A percentile compares a stretch with the other conserved stretches of the same genome.
These are phyloP conservation scores for Aspergillus fructus DNA, from an alignment of 2,329 filamentous ascomycete species.

Conservation along the genomic window DNA sequence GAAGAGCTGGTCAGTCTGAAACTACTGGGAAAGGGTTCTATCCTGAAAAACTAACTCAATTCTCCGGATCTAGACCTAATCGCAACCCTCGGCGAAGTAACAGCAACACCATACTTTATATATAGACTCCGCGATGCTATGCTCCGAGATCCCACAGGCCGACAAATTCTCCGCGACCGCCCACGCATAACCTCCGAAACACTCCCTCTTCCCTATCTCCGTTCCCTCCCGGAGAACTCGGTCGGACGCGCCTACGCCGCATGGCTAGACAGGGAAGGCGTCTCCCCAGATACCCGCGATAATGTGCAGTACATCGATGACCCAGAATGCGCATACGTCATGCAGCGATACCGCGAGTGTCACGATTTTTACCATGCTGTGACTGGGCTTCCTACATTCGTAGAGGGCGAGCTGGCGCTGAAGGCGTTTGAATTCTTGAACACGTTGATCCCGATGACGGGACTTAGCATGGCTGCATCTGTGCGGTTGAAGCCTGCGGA, in stretches of 20 bases:
- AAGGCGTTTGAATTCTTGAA: constrained; percentile 98
- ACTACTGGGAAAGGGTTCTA: neutral
- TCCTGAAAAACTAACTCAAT: neutral
- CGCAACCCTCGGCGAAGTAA: constrained; percentile 89
- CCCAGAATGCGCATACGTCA: constrained; percentile 94
- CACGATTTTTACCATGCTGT: constrained; percentile 98
- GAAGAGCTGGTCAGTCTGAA: constrained; percentile 64
- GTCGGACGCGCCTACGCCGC: constrained; percentile 79
- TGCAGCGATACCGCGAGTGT: constrained; percentile 96
- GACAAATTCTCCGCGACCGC: constrained; percentile 84
- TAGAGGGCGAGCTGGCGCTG: constrained; percentile 96
- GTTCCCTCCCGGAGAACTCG: constrained; percentile 67
- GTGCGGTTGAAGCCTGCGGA: constrained; percentile 64
- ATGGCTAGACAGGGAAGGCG: constrained; percentile 93
- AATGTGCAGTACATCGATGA: constrained; percentile 88
- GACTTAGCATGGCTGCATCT: constrained; percentile 73
- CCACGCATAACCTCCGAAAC: constrained; percentile 79
- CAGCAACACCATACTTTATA: constrained; percentile 93
- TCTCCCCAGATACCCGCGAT: constrained; percentile 84
- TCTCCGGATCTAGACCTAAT: constrained; percentile 70
- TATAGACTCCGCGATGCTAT: constrained; percentile 87
- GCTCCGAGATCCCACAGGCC: constrained; percentile 79
- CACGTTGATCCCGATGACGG: constrained; percentile 92
- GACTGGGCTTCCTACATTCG: constrained; percentile 82
- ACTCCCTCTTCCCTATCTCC: constrained; percentile 68